Percentiles rank a stretch among this genome's conserved stretches.
phyloP scores from a whole-genome alignment of 352 stramenopile species.

The Achlya hypogyna region DNA sequence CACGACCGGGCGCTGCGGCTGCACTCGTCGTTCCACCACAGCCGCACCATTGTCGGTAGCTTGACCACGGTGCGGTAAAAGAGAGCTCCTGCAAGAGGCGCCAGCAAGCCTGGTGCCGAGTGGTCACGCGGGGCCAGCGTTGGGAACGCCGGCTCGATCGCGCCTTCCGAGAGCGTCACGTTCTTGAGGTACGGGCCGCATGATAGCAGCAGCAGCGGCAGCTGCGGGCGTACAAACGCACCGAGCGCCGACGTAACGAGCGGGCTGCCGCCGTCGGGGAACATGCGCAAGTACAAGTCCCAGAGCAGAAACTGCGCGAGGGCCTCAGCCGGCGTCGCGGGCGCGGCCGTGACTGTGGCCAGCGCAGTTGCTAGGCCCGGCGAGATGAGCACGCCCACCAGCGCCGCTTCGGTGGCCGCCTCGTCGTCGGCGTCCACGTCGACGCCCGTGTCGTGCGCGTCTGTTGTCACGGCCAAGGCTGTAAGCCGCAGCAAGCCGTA shows the following conservation, averaged over 20 bases:
- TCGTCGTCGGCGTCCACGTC: conserved; percentile 78
- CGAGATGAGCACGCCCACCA: conserved; percentile 57
- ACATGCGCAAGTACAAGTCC: conserved; percentile 77
- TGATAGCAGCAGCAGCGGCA: conserved; percentile 56
- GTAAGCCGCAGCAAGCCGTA: conserved; percentile 1
- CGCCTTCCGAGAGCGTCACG: conserved; percentile 24
- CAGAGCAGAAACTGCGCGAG: conserved; percentile 53
- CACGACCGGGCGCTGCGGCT: conserved; percentile 66
- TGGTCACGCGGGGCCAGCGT: no score
- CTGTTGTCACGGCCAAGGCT: not conserved
- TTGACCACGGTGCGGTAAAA: conserved; percentile 78
- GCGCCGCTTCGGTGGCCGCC: conserved; percentile 48
- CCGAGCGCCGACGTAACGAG: conserved; percentile 66
- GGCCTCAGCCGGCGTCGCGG: conserved; percentile 40
- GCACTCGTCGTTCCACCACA: conserved; percentile 88
- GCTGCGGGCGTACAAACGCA: conserved; percentile 47
- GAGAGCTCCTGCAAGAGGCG: conserved; percentile 44
- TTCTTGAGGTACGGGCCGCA: conserved; percentile 38
- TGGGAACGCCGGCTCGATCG: conserved; percentile 7
- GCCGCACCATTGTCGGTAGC: conserved; percentile 77
- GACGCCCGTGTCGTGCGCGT: conserved; percentile 32
- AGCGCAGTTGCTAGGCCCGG: conserved; percentile 51
- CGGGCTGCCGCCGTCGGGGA: conserved; percentile 30
- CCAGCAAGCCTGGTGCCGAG: conserved; percentile 48
- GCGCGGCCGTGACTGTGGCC: conserved; percentile 34